phyloP scores from a whole-genome alignment of 805 yeast species.

The Torulaspora indica region DNA sequence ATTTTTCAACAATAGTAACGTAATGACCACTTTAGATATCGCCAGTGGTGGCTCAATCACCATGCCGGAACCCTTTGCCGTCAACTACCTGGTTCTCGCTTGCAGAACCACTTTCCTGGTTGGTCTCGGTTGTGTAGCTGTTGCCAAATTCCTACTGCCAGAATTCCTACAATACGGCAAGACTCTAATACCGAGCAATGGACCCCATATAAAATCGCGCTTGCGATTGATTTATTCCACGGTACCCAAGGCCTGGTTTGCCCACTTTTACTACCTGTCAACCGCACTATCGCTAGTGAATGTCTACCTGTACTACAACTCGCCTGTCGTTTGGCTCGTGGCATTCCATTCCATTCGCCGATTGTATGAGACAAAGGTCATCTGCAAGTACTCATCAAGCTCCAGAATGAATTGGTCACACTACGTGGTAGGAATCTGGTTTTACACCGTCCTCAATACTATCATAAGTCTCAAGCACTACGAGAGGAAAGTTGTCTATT shows the following conservation, averaged over 20 bases:
- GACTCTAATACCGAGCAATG: slow-evolving; percentile 29
- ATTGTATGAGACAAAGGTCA: slow-evolving; percentile 47
- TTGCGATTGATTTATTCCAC: slow-evolving; percentile 34
- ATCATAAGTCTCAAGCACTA: slow-evolving; percentile 34
- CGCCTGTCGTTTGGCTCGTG: slow-evolving; percentile 27
- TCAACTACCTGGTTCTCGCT: slow-evolving; percentile 1
- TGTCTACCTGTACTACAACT: slow-evolving; percentile 10
- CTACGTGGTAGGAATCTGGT: slow-evolving; percentile 59
- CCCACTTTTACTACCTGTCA: slow-evolving; percentile 56
- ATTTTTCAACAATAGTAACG: neutral
- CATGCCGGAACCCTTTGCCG: neutral
- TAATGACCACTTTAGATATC: no score
- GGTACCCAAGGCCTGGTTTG: slow-evolving; percentile 60
- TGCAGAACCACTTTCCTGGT: slow-evolving; percentile 15
- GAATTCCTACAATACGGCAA: slow-evolving; percentile 45
- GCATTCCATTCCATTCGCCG: slow-evolving; percentile 55
- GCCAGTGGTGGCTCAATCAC: neutral
- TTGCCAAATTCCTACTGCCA: slow-evolving; percentile 36
- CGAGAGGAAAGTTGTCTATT: slow-evolving; percentile 14
- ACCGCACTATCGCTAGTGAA: slow-evolving; percentile 31
- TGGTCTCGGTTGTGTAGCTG: slow-evolving; percentile 29
- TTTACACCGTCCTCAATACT: slow-evolving; percentile 48
- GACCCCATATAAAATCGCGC: neutral
- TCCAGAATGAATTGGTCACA: slow-evolving; percentile 63
- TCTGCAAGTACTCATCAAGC: slow-evolving; percentile 43